phyloP scores from a whole-genome alignment of 495 filamentous ascomycete genomes.

The Recurvomyces mirabilis region DNA sequence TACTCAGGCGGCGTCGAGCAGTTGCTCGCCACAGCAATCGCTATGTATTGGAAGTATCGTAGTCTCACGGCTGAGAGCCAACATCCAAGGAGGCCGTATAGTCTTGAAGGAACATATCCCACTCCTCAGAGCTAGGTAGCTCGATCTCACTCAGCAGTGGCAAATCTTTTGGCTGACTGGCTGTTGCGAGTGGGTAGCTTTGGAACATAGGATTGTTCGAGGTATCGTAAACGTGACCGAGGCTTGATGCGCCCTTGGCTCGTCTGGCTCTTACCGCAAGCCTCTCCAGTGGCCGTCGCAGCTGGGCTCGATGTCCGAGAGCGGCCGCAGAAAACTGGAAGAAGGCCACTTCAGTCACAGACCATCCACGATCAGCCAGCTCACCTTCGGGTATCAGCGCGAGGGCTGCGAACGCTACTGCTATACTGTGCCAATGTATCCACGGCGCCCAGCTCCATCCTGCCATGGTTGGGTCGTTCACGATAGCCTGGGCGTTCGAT shows the following conservation, averaged over 20 bases:
- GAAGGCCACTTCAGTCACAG: background rate
- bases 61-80: too few species aligned
- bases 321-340: background rate
- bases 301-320: background rate
- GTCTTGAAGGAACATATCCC: background rate
- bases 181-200: background rate
- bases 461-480: background rate
- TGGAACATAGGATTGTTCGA: background rate
- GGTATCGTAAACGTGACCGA: background rate
- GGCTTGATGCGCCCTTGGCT: background rate
- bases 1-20: too few species aligned
- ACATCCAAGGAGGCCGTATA: background rate
- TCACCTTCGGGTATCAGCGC: background rate
- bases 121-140: too few species aligned
- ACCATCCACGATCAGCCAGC: background rate
- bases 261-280: background rate
- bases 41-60: too few species aligned
- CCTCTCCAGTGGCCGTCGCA: background rate
- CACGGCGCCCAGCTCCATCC: background rate
- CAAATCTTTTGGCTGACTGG: background rate
- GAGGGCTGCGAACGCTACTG: background rate
- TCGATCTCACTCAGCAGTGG: background rate
- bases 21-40: too few species aligned
- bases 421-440: background rate
- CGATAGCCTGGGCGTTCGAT: background rate